Evolutionary conservation across 768 basidiomycete species (phyloP).

Genomic region (Wakefieldia striispora): DNA sequence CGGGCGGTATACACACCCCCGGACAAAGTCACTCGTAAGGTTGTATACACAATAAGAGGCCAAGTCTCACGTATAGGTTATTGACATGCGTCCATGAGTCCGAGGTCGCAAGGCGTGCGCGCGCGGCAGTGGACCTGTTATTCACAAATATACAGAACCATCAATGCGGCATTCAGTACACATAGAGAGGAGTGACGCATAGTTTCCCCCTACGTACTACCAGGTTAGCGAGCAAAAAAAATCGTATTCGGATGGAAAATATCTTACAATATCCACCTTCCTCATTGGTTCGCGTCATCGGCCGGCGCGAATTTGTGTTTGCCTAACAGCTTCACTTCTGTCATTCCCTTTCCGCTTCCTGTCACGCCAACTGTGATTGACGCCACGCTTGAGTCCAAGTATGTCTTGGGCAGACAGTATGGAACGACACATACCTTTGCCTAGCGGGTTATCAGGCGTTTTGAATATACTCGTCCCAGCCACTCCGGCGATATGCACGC

Average conservation of each 20-base stretch:
- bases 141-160: slow-evolving; percentile 25
- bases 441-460: slow-evolving; percentile 88
- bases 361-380: slow-evolving; percentile 75
- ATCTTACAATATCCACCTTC: slow-evolving; percentile 9
- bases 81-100: slow-evolving; percentile 11
- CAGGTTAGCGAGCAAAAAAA: slow-evolving; percentile 10
- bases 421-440: slow-evolving; percentile 59
- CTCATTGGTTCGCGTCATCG: slow-evolving; percentile 43
- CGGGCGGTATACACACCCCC: slow-evolving; percentile 16
- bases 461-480: slow-evolving; percentile 91
- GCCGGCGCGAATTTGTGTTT: slow-evolving; percentile 72
- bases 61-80: slow-evolving; percentile 27
- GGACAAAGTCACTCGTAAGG: slow-evolving; percentile 22
- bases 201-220: slow-evolving; percentile 9
- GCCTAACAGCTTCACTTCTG: slow-evolving; percentile 58
- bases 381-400: slow-evolving; percentile 14
- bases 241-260: neutral
- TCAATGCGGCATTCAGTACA: slow-evolving; percentile 26
- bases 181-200: slow-evolving; percentile 18
- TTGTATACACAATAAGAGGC: slow-evolving; percentile 17
- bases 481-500: slow-evolving; percentile 85
- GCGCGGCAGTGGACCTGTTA: slow-evolving; percentile 22
- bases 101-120: slow-evolving; percentile 9
- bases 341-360: slow-evolving; percentile 88
- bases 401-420: neutral